phyloP scores from a whole-genome alignment of 805 yeast species.

The Candida parachauliodes region DNA sequence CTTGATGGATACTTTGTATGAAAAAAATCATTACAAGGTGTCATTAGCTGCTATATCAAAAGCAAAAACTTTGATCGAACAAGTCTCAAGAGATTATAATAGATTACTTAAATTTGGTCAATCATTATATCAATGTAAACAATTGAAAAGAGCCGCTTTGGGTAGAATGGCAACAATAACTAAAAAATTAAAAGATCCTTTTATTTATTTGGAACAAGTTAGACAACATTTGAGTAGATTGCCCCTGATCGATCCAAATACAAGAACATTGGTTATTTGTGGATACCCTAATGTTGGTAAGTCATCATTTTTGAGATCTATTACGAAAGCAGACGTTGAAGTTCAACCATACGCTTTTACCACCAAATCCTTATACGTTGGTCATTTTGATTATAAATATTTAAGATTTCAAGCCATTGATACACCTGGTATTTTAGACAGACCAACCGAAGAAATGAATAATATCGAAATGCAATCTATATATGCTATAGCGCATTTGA shows the following conservation, averaged over 20 bases:
- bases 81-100: slow-evolving; percentile 92
- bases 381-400: slow-evolving; percentile 98
- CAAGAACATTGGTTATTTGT: slow-evolving; percentile 94
- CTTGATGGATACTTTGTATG: slow-evolving; percentile 95
- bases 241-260: slow-evolving; percentile 97
- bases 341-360: slow-evolving; percentile 99
- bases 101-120: slow-evolving; percentile 96
- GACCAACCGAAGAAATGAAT: slow-evolving; percentile 99
- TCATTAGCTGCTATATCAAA: slow-evolving; percentile 92
- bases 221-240: slow-evolving; percentile 98
- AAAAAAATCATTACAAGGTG: slow-evolving; percentile 96
- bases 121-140: slow-evolving; percentile 97
- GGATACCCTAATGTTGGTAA: slow-evolving; percentile 99
- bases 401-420: slow-evolving; percentile 98
- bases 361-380: slow-evolving; percentile 94
- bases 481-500: slow-evolving; percentile 96
- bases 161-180: slow-evolving; percentile 99
- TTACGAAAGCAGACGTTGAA: slow-evolving; percentile 97
- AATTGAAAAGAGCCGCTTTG: slow-evolving; percentile 94
- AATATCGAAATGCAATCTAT: slow-evolving; percentile 99
- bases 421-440: slow-evolving; percentile 97
- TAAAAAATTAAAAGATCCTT: slow-evolving; percentile 92
- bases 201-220: slow-evolving; percentile 92
- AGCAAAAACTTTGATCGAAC: slow-evolving; percentile 92
- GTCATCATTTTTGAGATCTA: slow-evolving; percentile 87